phyloP scores from a whole-genome alignment of 805 yeast genomes.

The Wickerhamiella sergipiensis region DNA sequence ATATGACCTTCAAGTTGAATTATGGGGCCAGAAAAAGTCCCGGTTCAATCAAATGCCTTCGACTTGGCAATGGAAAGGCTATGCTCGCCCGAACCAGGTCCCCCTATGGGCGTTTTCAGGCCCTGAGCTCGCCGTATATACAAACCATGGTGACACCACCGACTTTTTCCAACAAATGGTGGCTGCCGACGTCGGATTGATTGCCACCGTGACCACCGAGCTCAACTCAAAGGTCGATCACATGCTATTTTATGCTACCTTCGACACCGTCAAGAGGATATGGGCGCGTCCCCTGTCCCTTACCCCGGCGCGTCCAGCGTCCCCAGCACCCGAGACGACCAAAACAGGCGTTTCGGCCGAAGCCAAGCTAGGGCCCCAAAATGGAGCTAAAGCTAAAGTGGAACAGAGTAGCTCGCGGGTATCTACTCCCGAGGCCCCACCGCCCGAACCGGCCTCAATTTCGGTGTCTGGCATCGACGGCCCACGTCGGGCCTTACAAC shows the following conservation, averaged over 20 bases:
- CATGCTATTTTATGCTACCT: slow-evolving; percentile 9
- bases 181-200: slow-evolving; percentile 1
- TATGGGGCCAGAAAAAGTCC: not conserved
- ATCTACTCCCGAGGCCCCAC: not conserved
- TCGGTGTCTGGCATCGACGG: not conserved
- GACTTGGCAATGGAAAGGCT: not conserved
- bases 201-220: slow-evolving; percentile 1
- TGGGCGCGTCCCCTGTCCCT: slow-evolving; percentile 10
- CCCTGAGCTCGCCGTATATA: slow-evolving; percentile 11
- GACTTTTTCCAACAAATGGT: slow-evolving; percentile 13
- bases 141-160: slow-evolving; percentile 4
- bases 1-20: not conserved
- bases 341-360: no score
- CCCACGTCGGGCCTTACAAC: slow-evolving; percentile 15
- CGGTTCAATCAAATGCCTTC: not conserved
- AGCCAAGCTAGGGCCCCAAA: no score
- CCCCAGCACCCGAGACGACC: no score
- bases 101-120: slow-evolving; percentile 13
- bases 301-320: not conserved
- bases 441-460: not conserved
- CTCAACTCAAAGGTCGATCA: slow-evolving; percentile 6
- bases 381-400: not conserved
- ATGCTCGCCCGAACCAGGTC: slow-evolving; percentile 5
- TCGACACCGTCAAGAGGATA: slow-evolving; percentile 4
- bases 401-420: not conserved